Evolutionary conservation across 495 filamentous ascomycete genomes (phyloP).

Genomic region (Penicillium coprophilum): DNA sequence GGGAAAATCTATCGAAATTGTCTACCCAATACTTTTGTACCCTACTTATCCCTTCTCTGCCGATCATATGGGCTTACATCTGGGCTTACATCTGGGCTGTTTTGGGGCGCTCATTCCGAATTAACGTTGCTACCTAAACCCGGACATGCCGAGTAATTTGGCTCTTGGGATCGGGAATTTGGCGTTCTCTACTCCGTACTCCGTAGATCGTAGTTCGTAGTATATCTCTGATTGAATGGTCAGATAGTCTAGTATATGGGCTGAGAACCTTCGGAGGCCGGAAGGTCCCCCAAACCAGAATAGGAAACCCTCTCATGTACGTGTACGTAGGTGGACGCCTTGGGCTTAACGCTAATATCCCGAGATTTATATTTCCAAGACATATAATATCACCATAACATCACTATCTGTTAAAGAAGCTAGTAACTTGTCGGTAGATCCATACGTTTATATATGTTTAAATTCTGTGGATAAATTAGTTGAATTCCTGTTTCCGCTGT

Average conservation of each 20-base stretch:
- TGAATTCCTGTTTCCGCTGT: too few species aligned
- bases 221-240: too few species aligned
- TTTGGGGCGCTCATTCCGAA: neutral
- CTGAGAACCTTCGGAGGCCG: too few species aligned
- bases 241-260: neutral
- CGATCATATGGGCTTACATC: neutral
- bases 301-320: neutral
- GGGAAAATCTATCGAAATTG: slow-evolving; percentile 2
- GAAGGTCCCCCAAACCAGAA: too few species aligned
- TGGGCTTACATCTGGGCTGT: neutral
- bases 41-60: neutral
- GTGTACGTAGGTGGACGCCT: neutral
- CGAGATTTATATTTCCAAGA: neutral
- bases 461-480: too few species aligned
- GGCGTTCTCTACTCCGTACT: neutral
- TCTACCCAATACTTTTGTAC: neutral
- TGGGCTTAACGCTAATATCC: neutral
- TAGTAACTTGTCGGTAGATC: too few species aligned
- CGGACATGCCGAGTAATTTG: neutral
- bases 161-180: neutral
- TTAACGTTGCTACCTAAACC: neutral
- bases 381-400: too few species aligned
- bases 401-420: too few species aligned
- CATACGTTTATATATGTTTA: too few species aligned
- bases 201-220: too few species aligned